Evolutionary conservation across 2,329 filamentous ascomycete genomes (phyloP).

Genomic region (Dactylonectria macrodidyma): DNA sequence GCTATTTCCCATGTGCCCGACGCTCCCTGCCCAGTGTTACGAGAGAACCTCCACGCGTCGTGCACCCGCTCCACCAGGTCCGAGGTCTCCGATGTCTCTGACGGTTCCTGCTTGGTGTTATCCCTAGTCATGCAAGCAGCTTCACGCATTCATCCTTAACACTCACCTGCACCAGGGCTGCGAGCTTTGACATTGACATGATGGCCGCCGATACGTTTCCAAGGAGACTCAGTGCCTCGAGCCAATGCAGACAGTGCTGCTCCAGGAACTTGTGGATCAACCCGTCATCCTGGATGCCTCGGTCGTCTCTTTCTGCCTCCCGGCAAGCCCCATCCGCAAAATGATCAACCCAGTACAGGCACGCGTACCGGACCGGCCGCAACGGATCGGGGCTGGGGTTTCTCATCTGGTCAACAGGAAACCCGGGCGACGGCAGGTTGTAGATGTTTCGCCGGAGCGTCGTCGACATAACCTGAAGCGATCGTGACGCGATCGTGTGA

Average conservation of each 20-base stretch:
- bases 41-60: too few species aligned
- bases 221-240: background rate
- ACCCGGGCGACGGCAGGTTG: background rate
- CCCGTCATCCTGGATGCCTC: background rate
- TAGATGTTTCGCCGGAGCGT: constrained; percentile 55
- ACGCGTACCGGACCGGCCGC: background rate
- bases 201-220: too few species aligned
- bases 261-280: background rate
- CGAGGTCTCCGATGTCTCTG: too few species aligned
- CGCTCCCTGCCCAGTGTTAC: too few species aligned
- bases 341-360: background rate
- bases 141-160: too few species aligned
- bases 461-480: constrained; percentile 49
- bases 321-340: background rate
- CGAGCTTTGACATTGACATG: too few species aligned
- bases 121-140: too few species aligned
- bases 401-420: background rate
- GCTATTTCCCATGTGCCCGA: background rate
- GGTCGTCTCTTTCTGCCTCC: too few species aligned
- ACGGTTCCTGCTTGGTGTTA: too few species aligned
- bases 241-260: constrained; percentile 1
- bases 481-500: constrained; percentile 52
- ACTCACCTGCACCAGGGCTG: too few species aligned
- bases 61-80: too few species aligned
- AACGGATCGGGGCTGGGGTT: background rate